Evolutionary conservation across 257 asterid species (phyloP), one percentile per base, ranked within the genome.

Genomic region (Scutellaria minor): DNA sequence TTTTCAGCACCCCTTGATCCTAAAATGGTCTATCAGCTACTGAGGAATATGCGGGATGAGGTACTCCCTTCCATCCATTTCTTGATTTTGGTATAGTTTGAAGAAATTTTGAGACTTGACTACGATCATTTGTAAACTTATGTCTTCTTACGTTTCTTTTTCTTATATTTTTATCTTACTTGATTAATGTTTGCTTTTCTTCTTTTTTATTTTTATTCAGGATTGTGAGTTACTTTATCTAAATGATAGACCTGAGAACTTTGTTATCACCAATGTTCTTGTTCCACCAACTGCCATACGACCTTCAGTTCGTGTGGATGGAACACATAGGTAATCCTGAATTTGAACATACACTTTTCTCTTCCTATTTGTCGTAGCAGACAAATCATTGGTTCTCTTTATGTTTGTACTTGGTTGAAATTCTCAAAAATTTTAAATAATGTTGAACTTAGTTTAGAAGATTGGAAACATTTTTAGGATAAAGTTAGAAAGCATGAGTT

Each of bases 251-350:
- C 98, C 98, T 6, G 98, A 93, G 83, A 93, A 93, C 51, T 90
- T 93, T 72, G 82, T 93, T 50, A 74, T 88, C 59, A 83, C 93
- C 58, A 86, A 76, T 85, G 84, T 93, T 78, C 84, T 86, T 72
- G 98, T 93, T 70, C 98, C 98, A 54, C 98, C 98, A 54, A 86
- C 40, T 50, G 80, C 96, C 77, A 85, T 91, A 73, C 97, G 98
- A 40, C 98, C 98, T 79, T 91, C 98, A 47, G 97, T 91, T 77
- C 76, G 91, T 78, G 94, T 91, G 75, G 96, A 89, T 71, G 96
- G 97, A 77, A 40, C 77, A 31, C 92, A 24, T 24, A 24, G 98
- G 97, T 91, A 69, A 75, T 48, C 51, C 73, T 54, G 59, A 41
- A 40, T 55, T 24, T 41, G 18, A 18, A 18, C 18, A 18, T 18